These are phyloP conservation scores for Chlorella sp. DNA, from an alignment of 139 green algal genomes.

Conservation along the genomic window DNA sequence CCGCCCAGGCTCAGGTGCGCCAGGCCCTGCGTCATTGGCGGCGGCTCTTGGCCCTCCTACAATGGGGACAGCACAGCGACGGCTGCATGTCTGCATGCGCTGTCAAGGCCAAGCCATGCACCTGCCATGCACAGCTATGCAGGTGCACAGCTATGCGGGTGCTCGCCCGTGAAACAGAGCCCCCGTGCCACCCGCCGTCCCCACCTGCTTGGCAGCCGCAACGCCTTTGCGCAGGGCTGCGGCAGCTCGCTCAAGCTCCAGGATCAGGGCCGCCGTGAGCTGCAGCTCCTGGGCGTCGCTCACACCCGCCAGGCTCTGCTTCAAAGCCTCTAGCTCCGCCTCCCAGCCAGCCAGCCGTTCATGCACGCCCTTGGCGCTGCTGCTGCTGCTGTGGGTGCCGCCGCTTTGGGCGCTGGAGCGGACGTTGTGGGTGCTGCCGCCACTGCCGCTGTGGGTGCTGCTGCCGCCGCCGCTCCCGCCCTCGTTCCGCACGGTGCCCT, in stretches of 20 bases:
- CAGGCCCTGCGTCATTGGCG: too few relatives aligned
- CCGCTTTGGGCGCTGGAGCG: neutral
- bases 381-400: neutral
- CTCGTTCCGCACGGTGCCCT: neutral
- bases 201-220: too few relatives aligned
- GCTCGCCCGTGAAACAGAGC: too few relatives aligned
- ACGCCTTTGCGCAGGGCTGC: neutral
- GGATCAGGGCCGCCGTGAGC: neutral
- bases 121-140: too few relatives aligned
- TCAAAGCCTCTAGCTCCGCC: conserved; percentile 9
- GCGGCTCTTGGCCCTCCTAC: too few relatives aligned
- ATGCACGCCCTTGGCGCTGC: neutral
- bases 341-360: conserved; percentile 11
- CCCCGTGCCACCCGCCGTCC: too few relatives aligned
- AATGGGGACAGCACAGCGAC: too few relatives aligned
- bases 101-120: too few relatives aligned
- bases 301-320: neutral
- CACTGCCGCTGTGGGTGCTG: neutral
- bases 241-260: neutral
- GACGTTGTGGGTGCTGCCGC: neutral
- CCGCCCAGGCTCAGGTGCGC: too few relatives aligned
- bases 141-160: too few relatives aligned
- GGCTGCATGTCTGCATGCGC: too few relatives aligned
- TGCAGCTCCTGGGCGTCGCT: neutral
- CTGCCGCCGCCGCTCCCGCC: neutral